These are phyloP conservation scores for Glaciozyma martinii DNA, from an alignment of 768 basidiomycete genomes.

Conservation along the genomic window DNA sequence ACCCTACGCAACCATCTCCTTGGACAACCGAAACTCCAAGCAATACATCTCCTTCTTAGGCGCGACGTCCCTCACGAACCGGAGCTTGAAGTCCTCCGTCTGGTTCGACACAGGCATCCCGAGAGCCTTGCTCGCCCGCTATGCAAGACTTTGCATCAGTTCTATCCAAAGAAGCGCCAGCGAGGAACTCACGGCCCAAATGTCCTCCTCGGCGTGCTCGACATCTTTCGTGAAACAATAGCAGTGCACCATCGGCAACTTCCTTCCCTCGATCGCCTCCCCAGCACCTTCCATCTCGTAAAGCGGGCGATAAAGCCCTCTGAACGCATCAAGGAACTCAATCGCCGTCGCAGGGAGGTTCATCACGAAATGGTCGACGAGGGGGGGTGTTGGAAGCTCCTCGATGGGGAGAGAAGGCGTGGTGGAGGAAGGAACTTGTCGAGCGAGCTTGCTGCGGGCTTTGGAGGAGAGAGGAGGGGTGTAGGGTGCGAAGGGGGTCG, in stretches of 20 bases:
- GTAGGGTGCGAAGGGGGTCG: constrained; percentile 56
- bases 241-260: constrained; percentile 86
- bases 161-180: constrained; percentile 37
- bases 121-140: constrained; percentile 23
- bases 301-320: constrained; percentile 53
- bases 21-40: constrained; percentile 70
- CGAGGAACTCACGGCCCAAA: constrained; percentile 56
- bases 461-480: constrained; percentile 9
- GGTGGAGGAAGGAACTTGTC: background rate
- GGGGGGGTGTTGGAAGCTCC: constrained; percentile 43
- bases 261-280: constrained; percentile 29
- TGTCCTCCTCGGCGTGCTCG: constrained; percentile 65
- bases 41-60: constrained; percentile 98
- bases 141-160: constrained; percentile 37
- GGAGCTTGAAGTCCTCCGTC: constrained; percentile 42
- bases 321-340: constrained; percentile 78
- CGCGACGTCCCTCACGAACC: constrained; percentile 83
- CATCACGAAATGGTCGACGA: constrained; percentile 88
- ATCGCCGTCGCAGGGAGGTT: constrained; percentile 91
- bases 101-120: constrained; percentile 44
- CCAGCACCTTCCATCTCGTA: constrained; percentile 34
- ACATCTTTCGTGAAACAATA: constrained; percentile 90
- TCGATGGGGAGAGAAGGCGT: background rate
- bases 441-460: constrained; percentile 18
- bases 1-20: constrained; percentile 39